Conservation (phyloP, 805 yeast genomes). For the Candida nanaspora region DNA sequence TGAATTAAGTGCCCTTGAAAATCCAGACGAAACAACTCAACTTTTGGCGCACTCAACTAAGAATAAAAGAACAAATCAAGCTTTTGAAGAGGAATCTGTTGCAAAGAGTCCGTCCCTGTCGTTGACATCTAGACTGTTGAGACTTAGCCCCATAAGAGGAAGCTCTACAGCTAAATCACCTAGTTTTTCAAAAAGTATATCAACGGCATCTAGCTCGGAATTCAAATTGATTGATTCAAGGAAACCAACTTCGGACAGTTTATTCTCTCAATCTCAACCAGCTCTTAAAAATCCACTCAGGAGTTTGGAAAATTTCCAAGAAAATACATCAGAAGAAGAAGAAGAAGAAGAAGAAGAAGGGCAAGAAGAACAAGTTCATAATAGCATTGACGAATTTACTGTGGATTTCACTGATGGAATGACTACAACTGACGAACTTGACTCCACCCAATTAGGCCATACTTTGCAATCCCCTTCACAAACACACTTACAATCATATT, state of each 20-base stretch:
- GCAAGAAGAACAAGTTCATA: background rate
- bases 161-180: background rate
- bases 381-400: conserved; percentile 1
- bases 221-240: background rate
- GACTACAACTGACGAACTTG: conserved; percentile 4
- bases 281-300: too few relatives aligned
- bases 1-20: too few relatives aligned
- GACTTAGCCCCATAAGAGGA: background rate
- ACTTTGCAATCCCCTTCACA: background rate
- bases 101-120: background rate
- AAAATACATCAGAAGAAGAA: background rate
- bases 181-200: background rate
- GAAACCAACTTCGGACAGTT: background rate
- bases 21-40: too few relatives aligned
- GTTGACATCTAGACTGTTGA: background rate
- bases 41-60: too few relatives aligned
- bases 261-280: background rate
- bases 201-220: background rate
- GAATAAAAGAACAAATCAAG: too few relatives aligned
- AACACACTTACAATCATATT: background rate
- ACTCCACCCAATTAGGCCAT: background rate
- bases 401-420: conserved; percentile 7
- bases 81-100: too few relatives aligned
- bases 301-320: too few relatives aligned
- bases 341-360: background rate